A percentile compares a stretch with the other conserved stretches of the same genome.
Conservation (phyloP, 192 early-diverging fungal species). For the Backusella tarrabulga region DNA sequence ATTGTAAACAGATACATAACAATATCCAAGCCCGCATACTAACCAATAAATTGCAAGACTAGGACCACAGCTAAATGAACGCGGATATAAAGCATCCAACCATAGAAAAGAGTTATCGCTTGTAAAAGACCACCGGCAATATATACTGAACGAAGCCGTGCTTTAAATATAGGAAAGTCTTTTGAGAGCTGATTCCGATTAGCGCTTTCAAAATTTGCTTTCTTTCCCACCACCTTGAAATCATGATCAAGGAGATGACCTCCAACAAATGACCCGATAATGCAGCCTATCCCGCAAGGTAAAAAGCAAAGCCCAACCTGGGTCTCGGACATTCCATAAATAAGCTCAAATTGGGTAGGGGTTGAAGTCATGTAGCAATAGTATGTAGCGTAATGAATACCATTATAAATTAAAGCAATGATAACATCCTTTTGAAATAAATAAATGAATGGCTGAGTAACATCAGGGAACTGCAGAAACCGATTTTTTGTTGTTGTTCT, state of each 20-base stretch:
- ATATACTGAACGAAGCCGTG: slow-evolving; percentile 22
- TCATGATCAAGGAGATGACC: slow-evolving; percentile 23
- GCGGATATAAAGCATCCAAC: slow-evolving; percentile 18
- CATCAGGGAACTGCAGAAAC: slow-evolving; percentile 28
- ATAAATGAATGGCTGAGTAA: slow-evolving; percentile 31
- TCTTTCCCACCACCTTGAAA: background rate
- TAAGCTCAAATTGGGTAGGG: slow-evolving; percentile 30
- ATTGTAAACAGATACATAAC: background rate
- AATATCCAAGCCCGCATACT: background rate
- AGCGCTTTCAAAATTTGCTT: background rate
- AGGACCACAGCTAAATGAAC: slow-evolving; percentile 21
- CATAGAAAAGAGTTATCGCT: slow-evolving; percentile 16
- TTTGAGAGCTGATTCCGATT: background rate
- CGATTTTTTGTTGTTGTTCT: slow-evolving; percentile 31
- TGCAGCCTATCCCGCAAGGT: slow-evolving; percentile 39
- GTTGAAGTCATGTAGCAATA: slow-evolving; percentile 40
- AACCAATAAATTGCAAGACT: slow-evolving; percentile 28
- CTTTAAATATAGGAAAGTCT: slow-evolving; percentile 21
- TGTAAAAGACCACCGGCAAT: slow-evolving; percentile 11
- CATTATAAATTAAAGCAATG: slow-evolving; percentile 35
- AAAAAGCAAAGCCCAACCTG: slow-evolving; percentile 45
- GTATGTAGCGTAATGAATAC: slow-evolving; percentile 31
- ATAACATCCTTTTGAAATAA: slow-evolving; percentile 27
- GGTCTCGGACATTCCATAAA: slow-evolving; percentile 36
- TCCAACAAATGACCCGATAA: slow-evolving; percentile 36